phyloP scores from a whole-genome alignment of 1,284 basidiomycete species.

The Cryptococcus amylolentus region DNA sequence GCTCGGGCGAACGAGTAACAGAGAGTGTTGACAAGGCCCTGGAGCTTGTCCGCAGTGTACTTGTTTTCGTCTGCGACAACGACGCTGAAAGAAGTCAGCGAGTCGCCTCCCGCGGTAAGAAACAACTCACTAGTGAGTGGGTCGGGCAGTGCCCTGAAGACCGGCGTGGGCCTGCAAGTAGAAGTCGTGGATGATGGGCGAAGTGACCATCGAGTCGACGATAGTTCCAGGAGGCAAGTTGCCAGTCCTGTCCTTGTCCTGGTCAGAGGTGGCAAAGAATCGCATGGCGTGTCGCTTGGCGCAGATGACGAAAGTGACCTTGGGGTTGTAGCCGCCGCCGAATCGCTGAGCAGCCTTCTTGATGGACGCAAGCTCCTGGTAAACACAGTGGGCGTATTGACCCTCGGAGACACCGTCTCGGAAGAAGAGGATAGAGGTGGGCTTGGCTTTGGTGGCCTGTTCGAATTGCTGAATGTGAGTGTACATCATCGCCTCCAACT shows the following conservation, averaged over 20 bases:
- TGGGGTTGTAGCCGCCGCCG: constrained; percentile 41
- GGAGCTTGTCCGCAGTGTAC: constrained; percentile 44
- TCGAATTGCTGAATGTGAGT: constrained; percentile 34
- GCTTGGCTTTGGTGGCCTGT: constrained; percentile 38
- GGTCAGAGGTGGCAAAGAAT: constrained; percentile 45
- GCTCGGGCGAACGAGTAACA: constrained; percentile 51
- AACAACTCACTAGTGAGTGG: constrained; percentile 47
- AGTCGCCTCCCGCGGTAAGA: not conserved
- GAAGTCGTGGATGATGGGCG: constrained; percentile 50
- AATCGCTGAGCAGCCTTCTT: constrained; percentile 22
- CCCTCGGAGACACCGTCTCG: constrained; percentile 55
- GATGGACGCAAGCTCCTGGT: constrained; percentile 41
- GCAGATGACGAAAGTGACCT: constrained; percentile 48
- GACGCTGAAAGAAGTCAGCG: constrained; percentile 12
- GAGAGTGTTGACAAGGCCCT: constrained; percentile 45
- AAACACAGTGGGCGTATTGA: constrained; percentile 50
- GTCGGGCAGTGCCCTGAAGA: constrained; percentile 48
- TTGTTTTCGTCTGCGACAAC: constrained; percentile 37
- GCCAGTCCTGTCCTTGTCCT: constrained; percentile 46
- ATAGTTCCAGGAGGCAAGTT: constrained; percentile 49
- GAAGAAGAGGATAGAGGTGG: constrained; percentile 50
- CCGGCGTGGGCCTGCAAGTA: constrained; percentile 47
- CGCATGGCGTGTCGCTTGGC: constrained; percentile 51
- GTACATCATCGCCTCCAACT: constrained; percentile 32
- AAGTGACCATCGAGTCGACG: constrained; percentile 49